A percentile compares a stretch with the other conserved stretches of the same genome.
phyloP scores from a whole-genome alignment of 306 rosid species.

The Citrullus mucosospermus region DNA sequence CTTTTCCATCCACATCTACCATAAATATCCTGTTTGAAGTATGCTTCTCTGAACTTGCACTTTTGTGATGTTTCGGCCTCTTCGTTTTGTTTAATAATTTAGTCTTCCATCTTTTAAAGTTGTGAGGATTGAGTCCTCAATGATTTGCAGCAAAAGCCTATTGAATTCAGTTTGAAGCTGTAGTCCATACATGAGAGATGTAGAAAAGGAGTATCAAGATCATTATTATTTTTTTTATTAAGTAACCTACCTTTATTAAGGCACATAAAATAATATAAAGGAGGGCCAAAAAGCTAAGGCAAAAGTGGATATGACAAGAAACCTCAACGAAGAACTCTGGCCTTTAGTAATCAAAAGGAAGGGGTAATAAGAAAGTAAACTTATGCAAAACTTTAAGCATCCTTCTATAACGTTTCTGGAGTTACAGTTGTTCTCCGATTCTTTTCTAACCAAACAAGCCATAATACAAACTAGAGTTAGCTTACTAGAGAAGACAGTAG shows the following conservation, averaged over 20 bases:
- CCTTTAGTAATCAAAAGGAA: neutral
- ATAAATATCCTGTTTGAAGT: neutral
- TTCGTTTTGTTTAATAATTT: neutral
- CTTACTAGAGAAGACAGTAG: neutral
- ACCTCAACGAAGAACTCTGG: neutral
- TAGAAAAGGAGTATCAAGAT: neutral
- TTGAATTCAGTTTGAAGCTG: neutral
- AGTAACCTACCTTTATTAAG: neutral
- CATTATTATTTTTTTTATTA: neutral
- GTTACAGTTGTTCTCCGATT: neutral
- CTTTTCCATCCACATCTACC: neutral
- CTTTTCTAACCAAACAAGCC: neutral
- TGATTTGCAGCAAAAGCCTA: neutral
- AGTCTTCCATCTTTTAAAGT: neutral
- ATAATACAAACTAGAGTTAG: neutral
- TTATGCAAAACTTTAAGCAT: neutral
- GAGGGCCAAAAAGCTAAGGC: neutral
- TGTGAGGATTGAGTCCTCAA: neutral
- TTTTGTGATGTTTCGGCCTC: neutral
- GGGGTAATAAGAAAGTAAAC: neutral
- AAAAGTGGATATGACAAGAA: neutral
- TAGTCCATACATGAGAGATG: neutral
- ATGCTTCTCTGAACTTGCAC: neutral
- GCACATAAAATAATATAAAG: neutral
- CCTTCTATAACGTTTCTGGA: neutral